Percentiles rank a stretch among this genome's conserved stretches.
phyloP scores from a whole-genome alignment of 1,139 yeast species.

The Pneumocystis carinii region DNA sequence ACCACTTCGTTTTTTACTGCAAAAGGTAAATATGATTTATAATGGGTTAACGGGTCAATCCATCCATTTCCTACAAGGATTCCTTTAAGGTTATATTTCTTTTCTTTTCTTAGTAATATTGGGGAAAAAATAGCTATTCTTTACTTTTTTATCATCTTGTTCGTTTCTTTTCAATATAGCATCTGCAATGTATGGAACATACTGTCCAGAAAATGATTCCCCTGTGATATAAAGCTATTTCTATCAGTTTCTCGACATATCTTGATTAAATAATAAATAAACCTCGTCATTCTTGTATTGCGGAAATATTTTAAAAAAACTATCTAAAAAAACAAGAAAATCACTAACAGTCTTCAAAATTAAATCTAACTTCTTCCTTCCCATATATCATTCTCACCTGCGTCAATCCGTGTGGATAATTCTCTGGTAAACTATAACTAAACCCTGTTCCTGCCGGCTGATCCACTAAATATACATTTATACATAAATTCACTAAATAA shows the following conservation, averaged over 20 bases:
- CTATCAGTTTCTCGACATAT: not conserved
- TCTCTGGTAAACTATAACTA: conserved; percentile 38
- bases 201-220: conserved; percentile 95
- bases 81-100: conserved; percentile 39
- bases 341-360: conserved; percentile 34
- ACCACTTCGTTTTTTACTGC: conserved; percentile 47
- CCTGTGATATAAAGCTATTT: conserved; percentile 57
- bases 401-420: conserved; percentile 45
- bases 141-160: conserved; percentile 14
- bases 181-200: conserved; percentile 73
- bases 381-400: conserved; percentile 14
- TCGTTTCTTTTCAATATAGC: conserved; percentile 40
- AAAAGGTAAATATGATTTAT: conserved; percentile 67
- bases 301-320: conserved; percentile 60
- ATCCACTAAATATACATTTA: conserved; percentile 35
- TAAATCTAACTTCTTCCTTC: not conserved
- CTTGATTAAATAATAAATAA: not conserved
- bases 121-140: conserved; percentile 4
- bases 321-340: conserved; percentile 48
- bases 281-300: conserved; percentile 45
- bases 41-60: conserved; percentile 82
- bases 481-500: not conserved
- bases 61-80: conserved; percentile 88
- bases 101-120: not conserved
- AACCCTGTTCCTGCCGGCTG: conserved; percentile 95